A percentile compares a stretch with the other conserved stretches of the same genome.
Conservation (phyloP, 2,329 filamentous ascomycete species). For the Stemphylium vesicarium region DNA sequence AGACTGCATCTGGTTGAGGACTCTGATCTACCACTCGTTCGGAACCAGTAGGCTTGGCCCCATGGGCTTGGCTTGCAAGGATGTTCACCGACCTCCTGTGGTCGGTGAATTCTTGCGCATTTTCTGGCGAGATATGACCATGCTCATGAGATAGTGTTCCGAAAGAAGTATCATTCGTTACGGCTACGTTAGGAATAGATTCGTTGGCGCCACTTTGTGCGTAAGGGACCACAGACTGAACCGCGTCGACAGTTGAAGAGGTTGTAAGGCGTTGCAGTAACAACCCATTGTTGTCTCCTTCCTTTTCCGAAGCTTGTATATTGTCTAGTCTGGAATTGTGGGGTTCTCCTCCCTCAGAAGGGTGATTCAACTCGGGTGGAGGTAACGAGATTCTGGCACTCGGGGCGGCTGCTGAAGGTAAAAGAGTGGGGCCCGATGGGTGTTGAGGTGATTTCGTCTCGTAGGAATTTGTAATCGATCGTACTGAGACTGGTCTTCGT, state of each 20-base stretch:
- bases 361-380: background rate
- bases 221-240: background rate
- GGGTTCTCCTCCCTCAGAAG: background rate
- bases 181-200: conserved; percentile 9
- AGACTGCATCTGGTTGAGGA: conserved; percentile 1
- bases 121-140: background rate
- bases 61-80: conserved; percentile 10
- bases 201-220: background rate
- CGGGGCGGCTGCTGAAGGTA: conserved; percentile 12
- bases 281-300: background rate
- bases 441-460: conserved; percentile 33
- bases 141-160: background rate
- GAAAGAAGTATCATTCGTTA: conserved; percentile 10
- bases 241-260: background rate
- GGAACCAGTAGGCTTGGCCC: conserved; percentile 10
- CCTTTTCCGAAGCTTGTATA: background rate
- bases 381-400: conserved; percentile 9
- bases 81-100: conserved; percentile 22
- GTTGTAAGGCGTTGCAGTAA: background rate
- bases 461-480: conserved; percentile 37
- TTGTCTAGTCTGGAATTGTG: background rate
- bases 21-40: conserved; percentile 1
- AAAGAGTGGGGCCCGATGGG: conserved; percentile 16
- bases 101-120: conserved; percentile 4
- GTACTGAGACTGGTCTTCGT: conserved; percentile 31